Percentiles rank a stretch among this genome's conserved stretches.
These are phyloP conservation scores for Penicillium sp. DNA, from an alignment of 2,329 filamentous ascomycete species.

Conservation along the genomic window DNA sequence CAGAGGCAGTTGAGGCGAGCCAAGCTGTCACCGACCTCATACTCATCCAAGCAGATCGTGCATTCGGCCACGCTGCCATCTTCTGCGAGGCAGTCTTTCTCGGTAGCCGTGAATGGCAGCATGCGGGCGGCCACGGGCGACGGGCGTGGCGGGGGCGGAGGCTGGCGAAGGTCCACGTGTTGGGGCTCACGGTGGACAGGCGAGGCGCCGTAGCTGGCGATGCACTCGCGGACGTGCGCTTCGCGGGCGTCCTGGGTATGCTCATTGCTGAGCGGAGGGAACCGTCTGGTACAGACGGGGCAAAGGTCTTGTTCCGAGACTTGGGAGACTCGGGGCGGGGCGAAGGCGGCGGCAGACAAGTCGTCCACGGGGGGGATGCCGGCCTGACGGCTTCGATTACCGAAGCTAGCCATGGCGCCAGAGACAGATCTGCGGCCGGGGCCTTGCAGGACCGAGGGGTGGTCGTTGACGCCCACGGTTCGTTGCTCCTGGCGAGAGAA, in stretches of 20 bases:
- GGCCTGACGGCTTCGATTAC: not conserved
- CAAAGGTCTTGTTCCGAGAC: slow-evolving; percentile 51
- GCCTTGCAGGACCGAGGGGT: slow-evolving; percentile 25
- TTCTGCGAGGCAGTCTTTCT: slow-evolving; percentile 64
- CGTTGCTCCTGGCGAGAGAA: slow-evolving; percentile 29
- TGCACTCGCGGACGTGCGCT: slow-evolving; percentile 51
- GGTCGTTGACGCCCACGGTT: slow-evolving; percentile 31
- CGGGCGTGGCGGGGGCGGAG: slow-evolving; percentile 25
- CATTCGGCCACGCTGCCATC: slow-evolving; percentile 61
- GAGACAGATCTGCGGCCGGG: slow-evolving; percentile 8
- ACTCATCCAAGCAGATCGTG: slow-evolving; percentile 68
- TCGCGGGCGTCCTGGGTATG: slow-evolving; percentile 49
- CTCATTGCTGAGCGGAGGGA: slow-evolving; percentile 44
- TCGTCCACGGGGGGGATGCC: not conserved
- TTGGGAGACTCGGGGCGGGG: slow-evolving; percentile 13
- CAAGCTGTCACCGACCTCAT: slow-evolving; percentile 62
- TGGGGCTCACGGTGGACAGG: slow-evolving; percentile 9
- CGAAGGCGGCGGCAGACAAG: not conserved
- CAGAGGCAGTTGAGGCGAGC: slow-evolving; percentile 65
- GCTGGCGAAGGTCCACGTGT: slow-evolving; percentile 23
- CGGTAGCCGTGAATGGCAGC: slow-evolving; percentile 59
- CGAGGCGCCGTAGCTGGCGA: slow-evolving; percentile 40
- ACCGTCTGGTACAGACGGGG: slow-evolving; percentile 48
- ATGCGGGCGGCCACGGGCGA: slow-evolving; percentile 39
- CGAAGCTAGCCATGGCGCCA: not conserved